Conservation (phyloP, 768 basidiomycete species). For the Kwoniella dendrophila region DNA sequence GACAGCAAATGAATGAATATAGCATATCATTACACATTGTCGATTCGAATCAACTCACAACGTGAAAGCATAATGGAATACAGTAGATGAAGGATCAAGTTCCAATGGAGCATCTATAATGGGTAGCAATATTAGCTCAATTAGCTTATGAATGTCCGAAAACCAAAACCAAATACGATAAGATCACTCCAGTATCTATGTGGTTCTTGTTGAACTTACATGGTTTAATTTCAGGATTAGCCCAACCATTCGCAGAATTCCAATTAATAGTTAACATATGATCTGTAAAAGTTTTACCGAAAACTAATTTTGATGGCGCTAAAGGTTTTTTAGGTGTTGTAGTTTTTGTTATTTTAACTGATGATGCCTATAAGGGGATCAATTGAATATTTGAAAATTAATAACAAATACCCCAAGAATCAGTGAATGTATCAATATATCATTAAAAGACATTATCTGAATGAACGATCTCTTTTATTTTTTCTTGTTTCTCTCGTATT, state of each 20-base stretch:
- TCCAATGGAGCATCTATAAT: constrained; percentile 68
- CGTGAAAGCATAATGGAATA: constrained; percentile 91
- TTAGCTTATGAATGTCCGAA: too few relatives aligned
- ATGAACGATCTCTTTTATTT: too few relatives aligned
- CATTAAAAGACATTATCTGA: too few relatives aligned
- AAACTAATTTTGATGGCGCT: constrained; percentile 69
- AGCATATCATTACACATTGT: too few relatives aligned
- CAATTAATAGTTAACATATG: constrained; percentile 84
- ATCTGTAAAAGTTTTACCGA: constrained; percentile 80
- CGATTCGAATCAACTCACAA: constrained; percentile 56
- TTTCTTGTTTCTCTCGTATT: too few relatives aligned
- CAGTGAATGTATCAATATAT: background rate
- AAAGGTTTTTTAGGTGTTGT: constrained; percentile 67
- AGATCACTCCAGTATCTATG: background rate
- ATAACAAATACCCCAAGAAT: too few relatives aligned
- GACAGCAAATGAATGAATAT: too few relatives aligned
- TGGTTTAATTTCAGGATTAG: constrained; percentile 74
- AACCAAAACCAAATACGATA: background rate
- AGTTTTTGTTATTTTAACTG: constrained; percentile 41
- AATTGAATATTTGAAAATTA: background rate
- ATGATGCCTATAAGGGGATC: constrained; percentile 35
- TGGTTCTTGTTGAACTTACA: constrained; percentile 62
- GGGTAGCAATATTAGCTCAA: too few relatives aligned
- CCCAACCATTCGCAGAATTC: constrained; percentile 76
- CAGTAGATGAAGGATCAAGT: constrained; percentile 77